phyloP scores from a whole-genome alignment of 345 rosid species.

The Murraya paniculata region DNA sequence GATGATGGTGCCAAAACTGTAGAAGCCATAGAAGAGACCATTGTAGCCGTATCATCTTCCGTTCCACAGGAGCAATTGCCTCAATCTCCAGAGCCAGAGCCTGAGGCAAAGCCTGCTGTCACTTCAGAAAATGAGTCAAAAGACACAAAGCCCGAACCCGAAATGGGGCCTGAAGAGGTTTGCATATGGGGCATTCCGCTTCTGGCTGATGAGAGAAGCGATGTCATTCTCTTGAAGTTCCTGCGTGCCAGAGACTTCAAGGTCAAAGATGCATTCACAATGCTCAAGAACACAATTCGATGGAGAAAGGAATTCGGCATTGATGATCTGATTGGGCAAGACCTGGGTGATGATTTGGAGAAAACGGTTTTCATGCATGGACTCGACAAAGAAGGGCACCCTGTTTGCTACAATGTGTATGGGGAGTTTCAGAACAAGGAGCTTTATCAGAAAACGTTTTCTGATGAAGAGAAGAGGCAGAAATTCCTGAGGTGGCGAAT shows the following conservation, averaged over 20 bases:
- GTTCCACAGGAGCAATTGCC: slow-evolving; percentile 15
- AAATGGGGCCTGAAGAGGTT: slow-evolving; percentile 44
- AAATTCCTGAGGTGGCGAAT: slow-evolving; percentile 79
- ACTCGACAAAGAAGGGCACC: slow-evolving; percentile 69
- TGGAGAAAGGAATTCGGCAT: slow-evolving; percentile 68
- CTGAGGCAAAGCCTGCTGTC: background rate
- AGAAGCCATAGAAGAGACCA: slow-evolving; percentile 83
- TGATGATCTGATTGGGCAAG: slow-evolving; percentile 57
- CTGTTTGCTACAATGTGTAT: slow-evolving; percentile 75
- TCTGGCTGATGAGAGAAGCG: slow-evolving; percentile 66
- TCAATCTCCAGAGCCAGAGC: background rate
- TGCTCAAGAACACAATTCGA: slow-evolving; percentile 64
- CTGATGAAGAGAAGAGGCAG: slow-evolving; percentile 66
- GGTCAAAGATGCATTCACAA: slow-evolving; percentile 65
- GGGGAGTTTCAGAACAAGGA: slow-evolving; percentile 79
- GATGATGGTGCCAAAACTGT: slow-evolving; percentile 84
- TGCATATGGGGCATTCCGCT: slow-evolving; percentile 75
- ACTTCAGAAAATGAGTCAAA: background rate
- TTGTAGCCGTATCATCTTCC: slow-evolving; percentile 47
- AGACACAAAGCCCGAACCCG: background rate
- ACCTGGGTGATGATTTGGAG: slow-evolving; percentile 59
- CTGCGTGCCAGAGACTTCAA: slow-evolving; percentile 85
- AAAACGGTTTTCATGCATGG: slow-evolving; percentile 78
- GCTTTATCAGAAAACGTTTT: slow-evolving; percentile 47
- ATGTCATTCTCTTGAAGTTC: slow-evolving; percentile 74